Percentiles rank a stretch among this genome's conserved stretches.
Evolutionary conservation across 129 eudicot species (phyloP).

Genomic region (carrot (Daucus carota)): DNA sequence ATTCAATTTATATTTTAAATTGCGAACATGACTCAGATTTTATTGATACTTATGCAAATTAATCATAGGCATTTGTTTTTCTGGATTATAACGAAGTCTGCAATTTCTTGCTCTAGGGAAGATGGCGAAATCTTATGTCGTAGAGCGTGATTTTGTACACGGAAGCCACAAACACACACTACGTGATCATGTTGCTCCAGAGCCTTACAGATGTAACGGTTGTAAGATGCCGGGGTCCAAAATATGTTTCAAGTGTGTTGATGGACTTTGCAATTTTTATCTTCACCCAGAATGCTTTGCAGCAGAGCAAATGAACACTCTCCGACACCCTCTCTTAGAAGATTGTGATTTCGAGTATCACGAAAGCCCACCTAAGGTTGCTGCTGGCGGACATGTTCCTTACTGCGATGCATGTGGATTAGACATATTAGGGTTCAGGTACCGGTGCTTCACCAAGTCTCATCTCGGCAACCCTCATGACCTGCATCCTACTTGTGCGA

Average conservation of each 20-base stretch:
- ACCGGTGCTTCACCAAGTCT: neutral
- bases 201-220: neutral
- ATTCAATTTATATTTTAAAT: no score
- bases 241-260: neutral
- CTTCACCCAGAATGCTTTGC: neutral
- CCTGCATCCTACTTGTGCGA: constrained; percentile 1
- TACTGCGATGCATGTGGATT: neutral
- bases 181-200: neutral
- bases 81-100: neutral
- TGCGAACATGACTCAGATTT: no score
- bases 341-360: neutral
- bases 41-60: no score
- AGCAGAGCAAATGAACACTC: neutral
- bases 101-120: neutral
- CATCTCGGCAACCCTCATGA: neutral
- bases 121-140: neutral
- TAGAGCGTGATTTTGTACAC: neutral
- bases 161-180: neutral
- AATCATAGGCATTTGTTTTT: no score
- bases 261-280: neutral
- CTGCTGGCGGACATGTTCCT: neutral
- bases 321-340: neutral
- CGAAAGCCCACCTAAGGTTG: neutral
- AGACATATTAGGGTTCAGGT: constrained; percentile 2
- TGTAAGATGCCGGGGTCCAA: neutral